These are phyloP conservation scores for Boletellus ananas DNA, from an alignment of 768 basidiomycete genomes.

Conservation along the genomic window DNA sequence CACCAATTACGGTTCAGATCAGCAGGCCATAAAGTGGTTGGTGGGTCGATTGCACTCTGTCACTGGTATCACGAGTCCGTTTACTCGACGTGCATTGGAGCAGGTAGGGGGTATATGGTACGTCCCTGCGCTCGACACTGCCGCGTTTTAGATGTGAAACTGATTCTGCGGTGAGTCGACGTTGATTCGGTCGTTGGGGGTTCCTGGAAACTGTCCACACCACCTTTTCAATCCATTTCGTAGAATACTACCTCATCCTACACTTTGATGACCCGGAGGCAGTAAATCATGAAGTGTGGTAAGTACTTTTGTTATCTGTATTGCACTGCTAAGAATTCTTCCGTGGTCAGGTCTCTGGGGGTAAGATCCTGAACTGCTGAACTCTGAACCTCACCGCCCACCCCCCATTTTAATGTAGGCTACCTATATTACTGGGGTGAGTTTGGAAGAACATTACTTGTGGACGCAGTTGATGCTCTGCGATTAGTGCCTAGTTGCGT, in stretches of 20 bases:
- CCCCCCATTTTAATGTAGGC: neutral
- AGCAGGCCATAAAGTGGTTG: constrained; percentile 7
- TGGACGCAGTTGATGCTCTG: neutral
- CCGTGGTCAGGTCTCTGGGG: constrained; percentile 6
- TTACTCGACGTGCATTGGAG: neutral
- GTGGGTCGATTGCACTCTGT: constrained; percentile 4
- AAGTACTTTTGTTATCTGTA: neutral
- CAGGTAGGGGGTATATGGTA: constrained; percentile 14
- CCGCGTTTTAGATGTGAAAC: too few relatives aligned
- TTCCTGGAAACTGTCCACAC: constrained; percentile 13
- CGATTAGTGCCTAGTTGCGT: constrained; percentile 1
- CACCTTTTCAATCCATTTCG: constrained; percentile 10
- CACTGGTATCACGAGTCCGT: neutral
- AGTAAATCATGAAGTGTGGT: constrained; percentile 11
- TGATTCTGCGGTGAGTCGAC: too few relatives aligned
- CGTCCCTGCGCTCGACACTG: neutral
- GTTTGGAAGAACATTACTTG: neutral
- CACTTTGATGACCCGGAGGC: constrained; percentile 4
- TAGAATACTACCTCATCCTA: constrained; percentile 15
- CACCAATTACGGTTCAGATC: constrained; percentile 6
- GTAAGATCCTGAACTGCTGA: neutral
- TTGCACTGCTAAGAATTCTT: neutral
- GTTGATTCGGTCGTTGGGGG: neutral
- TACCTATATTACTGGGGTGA: constrained; percentile 8
- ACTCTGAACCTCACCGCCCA: neutral